Base-by-base conservation (phyloP, 208 protist species). In the Leishmania arabica region DNA sequence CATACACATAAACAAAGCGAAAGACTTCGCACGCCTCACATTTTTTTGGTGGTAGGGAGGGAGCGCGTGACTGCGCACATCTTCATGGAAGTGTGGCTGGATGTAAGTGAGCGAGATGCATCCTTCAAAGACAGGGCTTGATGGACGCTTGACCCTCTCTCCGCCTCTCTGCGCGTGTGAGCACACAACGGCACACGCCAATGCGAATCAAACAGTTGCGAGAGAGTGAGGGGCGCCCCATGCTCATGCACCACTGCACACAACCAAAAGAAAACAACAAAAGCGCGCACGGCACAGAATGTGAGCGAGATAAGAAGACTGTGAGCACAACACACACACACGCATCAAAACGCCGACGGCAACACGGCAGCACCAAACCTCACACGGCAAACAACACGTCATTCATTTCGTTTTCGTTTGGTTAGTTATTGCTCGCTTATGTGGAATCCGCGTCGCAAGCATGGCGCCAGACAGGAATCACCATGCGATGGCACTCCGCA, bases 311-410 rank as follows among this genome's bases (percentile, higher is more conserved):
- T 19, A 70, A 19, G 51, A 5, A 68, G 13, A 47, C n/a, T 78
- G 58, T 78, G 79, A 77, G 64, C 34, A 77, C 71, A 64, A 49
- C 60, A 68, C 62, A 17, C 62, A 19, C 62, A 40, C 31, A 8
- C 13, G 9, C 37, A 40, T 40, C 37, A 17, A 17, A 24, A 51
- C 27, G 21, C 31, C 31, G 15, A 64, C 3, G 62, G 15, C 62
- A 34, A 40, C 31, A 68, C 13, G 31, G 21, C 34, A 72, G 21
- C 19, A 11, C 13, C 15, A 31, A 37, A 3, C 47, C 13, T 21
- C 13, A 1, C 11, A 31, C 40, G 27, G 21, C 19, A 34, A 53
- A 21, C 45, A 51, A 27, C 49, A 13, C 31, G 66, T n/a, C 66
- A 9, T n/a, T 71, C 66, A 9, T 34, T n/a, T 34, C 9, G 7